Conservation (phyloP, 2,329 filamentous ascomycete species). For the Ceratocystis lukuohia region DNA sequence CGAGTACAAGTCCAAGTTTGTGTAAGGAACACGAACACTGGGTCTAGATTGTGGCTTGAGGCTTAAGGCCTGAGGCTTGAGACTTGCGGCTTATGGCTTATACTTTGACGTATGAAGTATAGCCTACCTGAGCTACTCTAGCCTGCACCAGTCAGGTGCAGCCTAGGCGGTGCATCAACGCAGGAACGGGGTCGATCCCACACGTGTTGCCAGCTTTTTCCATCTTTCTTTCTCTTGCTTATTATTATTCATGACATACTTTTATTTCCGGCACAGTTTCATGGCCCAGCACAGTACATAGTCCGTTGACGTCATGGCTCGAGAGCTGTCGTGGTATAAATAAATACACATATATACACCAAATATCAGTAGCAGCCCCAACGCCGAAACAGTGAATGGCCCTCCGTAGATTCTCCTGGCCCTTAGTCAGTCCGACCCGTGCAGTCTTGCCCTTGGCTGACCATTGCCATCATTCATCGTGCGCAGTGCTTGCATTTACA, state of each 20-base stretch:
- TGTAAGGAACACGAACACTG: neutral
- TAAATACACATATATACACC: neutral
- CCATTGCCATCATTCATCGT: too few relatives aligned
- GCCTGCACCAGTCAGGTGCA: too few relatives aligned
- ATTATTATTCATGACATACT: neutral
- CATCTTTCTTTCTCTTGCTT: neutral
- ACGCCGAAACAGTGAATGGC: too few relatives aligned
- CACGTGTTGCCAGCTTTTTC: too few relatives aligned
- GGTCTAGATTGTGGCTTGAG: neutral
- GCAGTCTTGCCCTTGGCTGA: too few relatives aligned
- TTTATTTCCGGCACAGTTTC: neutral
- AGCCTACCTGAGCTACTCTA: too few relatives aligned
- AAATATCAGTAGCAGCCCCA: neutral
- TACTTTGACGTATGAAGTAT: neutral
- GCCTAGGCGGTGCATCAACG: too few relatives aligned
- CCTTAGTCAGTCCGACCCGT: too few relatives aligned
- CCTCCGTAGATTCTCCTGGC: too few relatives aligned
- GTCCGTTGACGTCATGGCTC: neutral
- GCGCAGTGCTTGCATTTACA: too few relatives aligned
- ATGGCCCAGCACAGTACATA: neutral
- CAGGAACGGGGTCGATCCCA: too few relatives aligned
- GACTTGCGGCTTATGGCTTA: neutral
- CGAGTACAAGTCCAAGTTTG: slow-evolving; percentile 14
- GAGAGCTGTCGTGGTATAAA: neutral
- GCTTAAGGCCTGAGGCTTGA: neutral